A percentile compares a stretch with the other conserved stretches of the same genome.
Conservation (phyloP, 2,329 filamentous ascomycete genomes). For the Ophiostoma australiae region DNA sequence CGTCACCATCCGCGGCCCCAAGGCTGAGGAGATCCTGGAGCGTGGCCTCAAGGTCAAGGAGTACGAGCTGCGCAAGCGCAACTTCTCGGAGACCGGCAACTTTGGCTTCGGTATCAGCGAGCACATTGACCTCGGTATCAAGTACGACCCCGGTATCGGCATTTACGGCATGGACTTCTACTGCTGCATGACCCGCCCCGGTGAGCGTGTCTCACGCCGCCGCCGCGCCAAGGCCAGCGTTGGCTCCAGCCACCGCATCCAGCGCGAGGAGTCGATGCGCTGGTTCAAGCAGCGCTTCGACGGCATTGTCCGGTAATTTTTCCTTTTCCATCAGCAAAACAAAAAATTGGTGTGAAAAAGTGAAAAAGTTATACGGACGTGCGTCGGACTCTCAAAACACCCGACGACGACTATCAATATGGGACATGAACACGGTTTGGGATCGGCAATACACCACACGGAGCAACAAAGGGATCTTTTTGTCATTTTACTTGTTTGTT, state of each 20-base stretch:
- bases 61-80: constrained; percentile 98
- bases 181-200: constrained; percentile 99
- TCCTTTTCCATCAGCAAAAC: constrained; percentile 24
- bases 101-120: constrained; percentile 99
- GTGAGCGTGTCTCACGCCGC: constrained; percentile 95
- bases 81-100: constrained; percentile 99
- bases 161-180: constrained; percentile 99
- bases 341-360: constrained; percentile 21
- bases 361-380: background rate
- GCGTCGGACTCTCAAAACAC: constrained; percentile 3
- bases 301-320: constrained; percentile 91
- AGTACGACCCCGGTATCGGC: constrained; percentile 97
- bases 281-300: constrained; percentile 93
- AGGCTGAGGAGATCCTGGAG: constrained; percentile 99
- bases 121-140: constrained; percentile 99
- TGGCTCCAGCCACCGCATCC: constrained; percentile 87
- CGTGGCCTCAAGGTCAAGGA: constrained; percentile 99
- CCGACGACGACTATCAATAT: constrained; percentile 2
- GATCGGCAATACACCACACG: constrained; percentile 20
- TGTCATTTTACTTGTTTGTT: constrained; percentile 16
- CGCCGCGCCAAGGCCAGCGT: constrained; percentile 83
- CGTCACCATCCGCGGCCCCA: constrained; percentile 95
- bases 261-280: constrained; percentile 90
- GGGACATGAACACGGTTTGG: constrained; percentile 20
- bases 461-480: constrained; percentile 20